Evolutionary conservation across 306 rosid species (phyloP), one percentile per base, ranked within the genome.

Genomic region (Cucumis melo): DNA sequence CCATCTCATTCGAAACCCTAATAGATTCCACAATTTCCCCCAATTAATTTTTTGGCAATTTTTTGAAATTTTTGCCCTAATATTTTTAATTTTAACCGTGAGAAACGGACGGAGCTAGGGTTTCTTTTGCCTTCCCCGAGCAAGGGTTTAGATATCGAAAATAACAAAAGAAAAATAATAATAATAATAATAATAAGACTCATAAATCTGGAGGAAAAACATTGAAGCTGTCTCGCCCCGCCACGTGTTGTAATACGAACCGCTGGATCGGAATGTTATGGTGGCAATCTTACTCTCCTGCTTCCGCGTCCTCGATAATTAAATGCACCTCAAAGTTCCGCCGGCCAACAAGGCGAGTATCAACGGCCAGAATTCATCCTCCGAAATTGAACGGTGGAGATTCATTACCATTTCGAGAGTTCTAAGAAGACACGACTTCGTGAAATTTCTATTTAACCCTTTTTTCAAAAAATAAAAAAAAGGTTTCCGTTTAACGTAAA

Each of bases 31-130:
- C 77, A 66, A 58, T 79, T 84, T 80, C 79, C 68, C 68, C 78
- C 82, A 82, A 56, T 76, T 61, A 82, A 85, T 78, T 81, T 87
- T 3, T 85, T 63, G 39, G 63, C 75, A 53, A 63, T 50, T 73
- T 61, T 73, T 38, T 32, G 36, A 27, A 71, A 60, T 51, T 76
- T 81, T 79, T 54, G 64, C 44, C 78, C 62, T 76, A 20, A 56
- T 42, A 41, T 62, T 73, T 66, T 32, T 65, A 71, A 56, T 80
- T 83, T 84, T 77, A 72, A 83, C 91, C 94, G 94, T 77, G 79
- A 82, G 85, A 61, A 82, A 82, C 89, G 84, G 86, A 71, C 84
- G 79, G 85, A 76, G 79, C 91, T 91, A 92, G 98, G 98, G 93
- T 85, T 88, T 88, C 89, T 71, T 85, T 79, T 76, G 86, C 78